Evolutionary conservation across 129 eudicot genomes (phyloP).

Genomic region (Centella asiatica): DNA sequence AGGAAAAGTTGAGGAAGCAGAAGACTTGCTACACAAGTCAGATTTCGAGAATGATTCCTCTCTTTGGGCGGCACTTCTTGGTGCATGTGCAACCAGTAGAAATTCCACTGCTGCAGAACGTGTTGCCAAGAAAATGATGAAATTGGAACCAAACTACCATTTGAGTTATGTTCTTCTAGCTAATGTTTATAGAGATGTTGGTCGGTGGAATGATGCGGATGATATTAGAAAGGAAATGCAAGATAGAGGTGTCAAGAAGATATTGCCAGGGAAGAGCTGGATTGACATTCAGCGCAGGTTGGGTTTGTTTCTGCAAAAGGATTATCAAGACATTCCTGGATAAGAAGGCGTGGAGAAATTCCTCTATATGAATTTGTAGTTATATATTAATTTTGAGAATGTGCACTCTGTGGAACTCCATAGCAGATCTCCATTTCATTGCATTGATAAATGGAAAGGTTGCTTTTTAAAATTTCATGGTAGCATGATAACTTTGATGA

Average conservation of each 20-base stretch:
- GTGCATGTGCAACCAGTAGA: conserved; percentile 58
- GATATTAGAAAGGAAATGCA: conserved; percentile 52
- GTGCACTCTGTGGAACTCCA: too few relatives aligned
- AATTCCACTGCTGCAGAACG: conserved; percentile 63
- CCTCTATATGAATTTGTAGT: not conserved
- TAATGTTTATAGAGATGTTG: conserved; percentile 58
- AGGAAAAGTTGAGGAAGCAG: conserved; percentile 64
- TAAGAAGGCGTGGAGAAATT: not conserved
- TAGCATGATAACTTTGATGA: too few relatives aligned
- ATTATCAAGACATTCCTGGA: not conserved
- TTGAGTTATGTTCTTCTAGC: conserved; percentile 71
- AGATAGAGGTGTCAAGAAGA: conserved; percentile 58
- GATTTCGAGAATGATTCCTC: conserved; percentile 37
- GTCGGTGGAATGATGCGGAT: conserved; percentile 60
- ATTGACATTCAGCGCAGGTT: conserved; percentile 34
- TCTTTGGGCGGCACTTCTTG: conserved; percentile 87
- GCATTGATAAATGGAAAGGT: too few relatives aligned
- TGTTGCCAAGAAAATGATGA: conserved; percentile 71
- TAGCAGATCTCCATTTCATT: too few relatives aligned
- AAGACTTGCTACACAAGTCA: conserved; percentile 37
- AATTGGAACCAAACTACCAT: conserved; percentile 62
- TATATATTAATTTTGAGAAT: too few relatives aligned
- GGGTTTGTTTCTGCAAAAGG: not conserved
- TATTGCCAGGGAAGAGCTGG: conserved; percentile 81
- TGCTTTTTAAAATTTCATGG: too few relatives aligned